A percentile compares a stretch with the other conserved stretches of the same genome.
phyloP scores from a whole-genome alignment of 1,139 yeast genomes.

The Zygotorulaspora mrakii region DNA sequence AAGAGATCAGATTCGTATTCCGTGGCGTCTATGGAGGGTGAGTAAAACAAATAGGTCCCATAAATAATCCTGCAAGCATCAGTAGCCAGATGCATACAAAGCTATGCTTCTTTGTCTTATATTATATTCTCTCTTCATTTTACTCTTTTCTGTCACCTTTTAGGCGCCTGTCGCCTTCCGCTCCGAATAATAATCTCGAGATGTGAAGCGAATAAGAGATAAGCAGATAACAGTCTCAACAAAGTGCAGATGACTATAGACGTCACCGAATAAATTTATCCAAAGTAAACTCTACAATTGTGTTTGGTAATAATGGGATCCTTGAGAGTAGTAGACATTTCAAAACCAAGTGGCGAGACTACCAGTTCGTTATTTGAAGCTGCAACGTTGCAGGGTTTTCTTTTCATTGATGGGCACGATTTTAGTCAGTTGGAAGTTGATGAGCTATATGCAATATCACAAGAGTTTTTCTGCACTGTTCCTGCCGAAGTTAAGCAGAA shows the following conservation, averaged over 20 bases:
- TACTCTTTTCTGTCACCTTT: too few relatives aligned
- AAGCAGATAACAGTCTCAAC: too few relatives aligned
- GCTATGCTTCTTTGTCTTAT: too few relatives aligned
- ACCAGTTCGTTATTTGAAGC: conserved; percentile 57
- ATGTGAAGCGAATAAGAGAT: too few relatives aligned
- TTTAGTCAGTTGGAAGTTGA: conserved; percentile 58
- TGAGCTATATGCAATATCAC: conserved; percentile 50
- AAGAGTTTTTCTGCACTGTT: conserved; percentile 48
- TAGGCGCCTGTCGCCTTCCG: too few relatives aligned
- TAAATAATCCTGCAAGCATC: too few relatives aligned
- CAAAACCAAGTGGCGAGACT: conserved; percentile 43
- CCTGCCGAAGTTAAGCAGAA: conserved; percentile 49
- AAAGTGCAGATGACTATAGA: too few relatives aligned
- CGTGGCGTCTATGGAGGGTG: conserved; percentile 46
- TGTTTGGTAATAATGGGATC: conserved; percentile 3
- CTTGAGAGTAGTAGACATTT: conserved; percentile 53
- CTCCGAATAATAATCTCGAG: too few relatives aligned
- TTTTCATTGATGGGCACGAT: conserved; percentile 69
- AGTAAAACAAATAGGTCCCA: background rate
- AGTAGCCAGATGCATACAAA: too few relatives aligned
- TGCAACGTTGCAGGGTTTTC: conserved; percentile 65
- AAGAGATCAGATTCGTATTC: conserved; percentile 47
- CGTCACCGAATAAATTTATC: too few relatives aligned
- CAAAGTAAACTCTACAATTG: too few relatives aligned
- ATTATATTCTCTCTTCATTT: too few relatives aligned